Evolutionary conservation across 768 basidiomycete species (phyloP).

Genomic region (Podaxis sp.): DNA sequence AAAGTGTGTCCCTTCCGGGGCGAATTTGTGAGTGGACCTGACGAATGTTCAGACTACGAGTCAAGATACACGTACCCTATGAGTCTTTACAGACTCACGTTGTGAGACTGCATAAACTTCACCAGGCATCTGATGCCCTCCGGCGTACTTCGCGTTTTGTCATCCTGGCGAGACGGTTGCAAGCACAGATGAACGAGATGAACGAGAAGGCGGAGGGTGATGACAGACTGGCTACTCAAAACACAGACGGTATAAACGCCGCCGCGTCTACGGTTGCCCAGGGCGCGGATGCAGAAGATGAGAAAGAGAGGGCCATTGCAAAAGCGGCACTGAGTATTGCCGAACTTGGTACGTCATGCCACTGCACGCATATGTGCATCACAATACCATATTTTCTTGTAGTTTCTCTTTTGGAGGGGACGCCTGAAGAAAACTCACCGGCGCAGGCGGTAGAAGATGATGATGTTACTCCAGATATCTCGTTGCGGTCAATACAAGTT

Average conservation of each 20-base stretch:
- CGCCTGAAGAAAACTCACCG: conserved; percentile 21
- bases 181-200: conserved; percentile 82
- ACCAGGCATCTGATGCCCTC: conserved; percentile 81
- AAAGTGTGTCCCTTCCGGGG: conserved; percentile 47
- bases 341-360: conserved; percentile 69
- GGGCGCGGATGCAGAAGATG: conserved; percentile 57
- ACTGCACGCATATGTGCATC: conserved; percentile 1
- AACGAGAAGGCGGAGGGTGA: conserved; percentile 26
- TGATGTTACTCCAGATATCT: conserved; percentile 32
- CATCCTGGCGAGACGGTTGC: conserved; percentile 76
- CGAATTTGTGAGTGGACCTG: conserved; percentile 19
- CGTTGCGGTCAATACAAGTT: conserved; percentile 73
- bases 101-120: conserved; percentile 70
- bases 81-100: conserved; percentile 72
- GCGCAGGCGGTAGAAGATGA: neutral
- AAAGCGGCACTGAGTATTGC: conserved; percentile 95
- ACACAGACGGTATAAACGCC: conserved; percentile 12
- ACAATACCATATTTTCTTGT: conserved; percentile 2
- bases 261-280: conserved; percentile 23
- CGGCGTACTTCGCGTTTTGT: conserved; percentile 85
- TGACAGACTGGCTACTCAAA: conserved; percentile 20
- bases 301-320: conserved; percentile 83
- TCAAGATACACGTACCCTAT: conserved; percentile 86
- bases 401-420: conserved; percentile 55
- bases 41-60: conserved; percentile 58